Evolutionary conservation across 139 green algal species (phyloP), one percentile per base, ranked within the genome.

Genomic region (Pseudopediastrum boryanum): DNA sequence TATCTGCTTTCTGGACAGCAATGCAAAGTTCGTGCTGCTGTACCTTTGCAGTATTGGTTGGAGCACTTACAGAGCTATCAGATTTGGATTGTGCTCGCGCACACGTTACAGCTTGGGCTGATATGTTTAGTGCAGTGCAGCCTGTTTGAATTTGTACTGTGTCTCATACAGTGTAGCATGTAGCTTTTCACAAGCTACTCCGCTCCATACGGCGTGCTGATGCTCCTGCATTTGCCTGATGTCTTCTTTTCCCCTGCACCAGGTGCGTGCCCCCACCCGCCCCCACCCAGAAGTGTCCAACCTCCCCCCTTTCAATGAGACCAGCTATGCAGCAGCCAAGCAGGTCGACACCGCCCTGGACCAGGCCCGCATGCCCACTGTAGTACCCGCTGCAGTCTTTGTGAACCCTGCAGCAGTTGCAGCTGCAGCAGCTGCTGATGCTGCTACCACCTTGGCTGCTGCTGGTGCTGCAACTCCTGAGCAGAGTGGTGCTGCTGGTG

Each of bases 291-390:
- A 82, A 52, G 23, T 50, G 1, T 36, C 43, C 44, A 75, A 69
- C 50, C 64, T 76, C 19, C 50, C 65, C 4, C 75, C 75, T 33
- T 75, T 82, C 41, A 71, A 62, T 43, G 75, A 82, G 75, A 41
- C 50, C 16, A n/a, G 27, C n/a, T 44, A 71, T 23, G 75, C 64
- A 38, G 75, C 75, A 27, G 64, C 75, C n/a, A 81, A 81, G 58
- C 61, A 67, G 62, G 74, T 82, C 42, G 75, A 82, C 42, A 59
- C 50, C 8, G 64, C 64, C 6, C 50, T 75, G 3, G 75, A 82
- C 62, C 75, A 82, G 64, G 75, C 75, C 0, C 64, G 75, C 48
- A 75, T 82, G 75, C 75, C 75, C 0, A 51, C 64, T 29, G 46
- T 82, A 38, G 50, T 70, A 29, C 75, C 75, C 13, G 69, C 62